These are phyloP conservation scores for Paramecium caudatum DNA, from an alignment of 73 alveolate genomes.

Conservation along the genomic window DNA sequence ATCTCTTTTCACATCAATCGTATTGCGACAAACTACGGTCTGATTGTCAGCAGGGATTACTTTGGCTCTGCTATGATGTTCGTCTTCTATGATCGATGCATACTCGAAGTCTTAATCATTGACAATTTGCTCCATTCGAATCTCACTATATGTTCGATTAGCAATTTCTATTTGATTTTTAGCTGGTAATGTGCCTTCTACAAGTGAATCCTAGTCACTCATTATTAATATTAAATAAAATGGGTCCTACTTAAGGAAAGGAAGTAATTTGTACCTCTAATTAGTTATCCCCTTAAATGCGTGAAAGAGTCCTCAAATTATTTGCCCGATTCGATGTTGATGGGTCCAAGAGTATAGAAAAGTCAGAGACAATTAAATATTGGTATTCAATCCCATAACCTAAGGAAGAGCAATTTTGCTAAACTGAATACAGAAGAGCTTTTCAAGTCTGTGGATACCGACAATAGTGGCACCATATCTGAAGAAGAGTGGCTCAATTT, in stretches of 20 bases:
- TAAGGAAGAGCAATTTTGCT: conserved; percentile 76
- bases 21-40: not conserved
- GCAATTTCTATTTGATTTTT: no score
- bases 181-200: not conserved
- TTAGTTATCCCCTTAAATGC: conserved; percentile 72
- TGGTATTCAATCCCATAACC: conserved; percentile 53
- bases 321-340: conserved; percentile 71
- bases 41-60: conserved; percentile 22
- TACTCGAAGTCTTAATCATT: conserved; percentile 15
- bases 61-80: not conserved
- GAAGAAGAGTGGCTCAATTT: conserved; percentile 82
- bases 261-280: not conserved
- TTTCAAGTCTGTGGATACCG: conserved; percentile 75
- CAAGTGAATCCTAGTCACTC: not conserved
- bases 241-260: conserved; percentile 69
- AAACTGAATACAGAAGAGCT: conserved; percentile 75
- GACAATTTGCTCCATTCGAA: not conserved
- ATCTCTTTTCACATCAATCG: not conserved
- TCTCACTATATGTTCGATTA: not conserved
- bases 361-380: conserved; percentile 72
- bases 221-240: conserved; percentile 8
- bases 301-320: conserved; percentile 61
- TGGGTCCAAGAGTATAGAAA: conserved; percentile 74
- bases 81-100: conserved; percentile 15
- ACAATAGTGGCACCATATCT: conserved; percentile 74